These are phyloP conservation scores for Acacia concinna DNA, from an alignment of 331 rosid species.

Conservation along the genomic window DNA sequence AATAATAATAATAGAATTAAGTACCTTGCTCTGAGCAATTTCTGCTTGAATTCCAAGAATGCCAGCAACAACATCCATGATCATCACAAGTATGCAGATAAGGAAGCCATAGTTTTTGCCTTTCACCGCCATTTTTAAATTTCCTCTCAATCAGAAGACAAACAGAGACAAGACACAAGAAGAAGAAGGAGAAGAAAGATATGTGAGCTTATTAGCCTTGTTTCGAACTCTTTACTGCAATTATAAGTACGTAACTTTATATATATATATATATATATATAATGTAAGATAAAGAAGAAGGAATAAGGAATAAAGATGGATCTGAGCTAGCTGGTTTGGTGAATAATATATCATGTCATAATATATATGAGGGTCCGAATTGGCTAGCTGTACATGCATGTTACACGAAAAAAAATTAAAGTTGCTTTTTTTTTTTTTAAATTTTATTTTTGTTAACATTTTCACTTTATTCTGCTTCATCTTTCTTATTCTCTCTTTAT, in stretches of 20 bases:
- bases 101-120: slow-evolving; percentile 50
- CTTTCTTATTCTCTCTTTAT: slow-evolving; percentile 11
- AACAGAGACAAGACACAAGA: not conserved
- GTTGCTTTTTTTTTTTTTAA: slow-evolving; percentile 43
- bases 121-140: slow-evolving; percentile 42
- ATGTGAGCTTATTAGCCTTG: slow-evolving; percentile 5
- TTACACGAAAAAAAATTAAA: slow-evolving; percentile 28
- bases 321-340: slow-evolving; percentile 36
- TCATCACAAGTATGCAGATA: slow-evolving; percentile 53
- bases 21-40: slow-evolving; percentile 74
- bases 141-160: not conserved
- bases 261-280: not conserved
- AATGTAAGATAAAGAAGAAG: slow-evolving; percentile 30
- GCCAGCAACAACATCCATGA: slow-evolving; percentile 67
- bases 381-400: slow-evolving; percentile 34
- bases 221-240: slow-evolving; percentile 24
- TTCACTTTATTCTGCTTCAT: slow-evolving; percentile 38
- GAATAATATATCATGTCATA: slow-evolving; percentile 2
- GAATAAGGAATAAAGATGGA: slow-evolving; percentile 66
- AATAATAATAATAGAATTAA: not conserved
- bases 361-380: slow-evolving; percentile 12
- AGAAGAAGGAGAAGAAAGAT: not conserved
- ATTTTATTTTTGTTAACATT: slow-evolving; percentile 12
- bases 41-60: slow-evolving; percentile 84
- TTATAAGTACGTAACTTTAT: not conserved